These are phyloP conservation scores for Amanita molliuscula DNA, from an alignment of 768 basidiomycete genomes.

Conservation along the genomic window DNA sequence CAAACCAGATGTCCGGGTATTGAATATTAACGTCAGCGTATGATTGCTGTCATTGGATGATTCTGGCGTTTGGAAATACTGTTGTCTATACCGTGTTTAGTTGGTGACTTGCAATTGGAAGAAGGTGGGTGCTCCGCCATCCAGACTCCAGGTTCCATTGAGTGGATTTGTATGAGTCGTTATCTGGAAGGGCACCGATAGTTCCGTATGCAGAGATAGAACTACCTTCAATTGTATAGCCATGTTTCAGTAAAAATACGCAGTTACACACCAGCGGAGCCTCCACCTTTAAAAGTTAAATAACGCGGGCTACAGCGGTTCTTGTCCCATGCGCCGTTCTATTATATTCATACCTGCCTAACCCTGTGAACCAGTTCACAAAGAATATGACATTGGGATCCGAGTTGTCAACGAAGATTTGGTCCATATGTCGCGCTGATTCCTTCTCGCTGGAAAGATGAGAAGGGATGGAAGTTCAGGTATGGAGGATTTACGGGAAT, in stretches of 20 bases:
- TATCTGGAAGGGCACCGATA: background rate
- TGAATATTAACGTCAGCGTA: background rate
- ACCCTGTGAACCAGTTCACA: background rate
- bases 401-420: background rate
- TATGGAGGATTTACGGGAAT: too few species aligned
- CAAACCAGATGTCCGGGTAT: background rate
- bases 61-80: constrained; percentile 1
- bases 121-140: background rate
- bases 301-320: background rate
- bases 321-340: background rate
- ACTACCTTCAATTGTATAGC: background rate
- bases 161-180: background rate
- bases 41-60: background rate
- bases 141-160: background rate
- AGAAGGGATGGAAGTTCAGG: too few species aligned
- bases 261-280: background rate
- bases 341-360: background rate
- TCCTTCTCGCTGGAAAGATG: too few species aligned
- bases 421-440: background rate
- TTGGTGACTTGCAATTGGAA: background rate
- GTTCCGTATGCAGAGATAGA: background rate
- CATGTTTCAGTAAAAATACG: background rate
- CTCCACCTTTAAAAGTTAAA: background rate
- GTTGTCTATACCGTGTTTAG: background rate
- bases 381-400: background rate